phyloP scores from a whole-genome alignment of 2,329 filamentous ascomycete species.

The Phyllosticta paracitricarpa region DNA sequence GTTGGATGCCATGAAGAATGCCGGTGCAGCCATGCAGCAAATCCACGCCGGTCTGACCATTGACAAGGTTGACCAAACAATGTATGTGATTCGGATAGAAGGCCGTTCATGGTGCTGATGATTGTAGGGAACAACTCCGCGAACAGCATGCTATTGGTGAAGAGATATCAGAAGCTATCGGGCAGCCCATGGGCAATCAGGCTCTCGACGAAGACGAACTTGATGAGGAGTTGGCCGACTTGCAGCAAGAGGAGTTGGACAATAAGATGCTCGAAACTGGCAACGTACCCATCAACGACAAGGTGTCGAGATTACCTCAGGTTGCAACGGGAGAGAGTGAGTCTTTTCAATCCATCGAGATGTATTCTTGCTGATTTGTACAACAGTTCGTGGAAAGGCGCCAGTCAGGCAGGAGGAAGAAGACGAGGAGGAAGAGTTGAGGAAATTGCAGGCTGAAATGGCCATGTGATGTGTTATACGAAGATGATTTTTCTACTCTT shows the following conservation, averaged over 20 bases:
- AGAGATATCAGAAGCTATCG: slow-evolving; percentile 83
- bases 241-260: slow-evolving; percentile 90
- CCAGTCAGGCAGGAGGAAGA: slow-evolving; percentile 57
- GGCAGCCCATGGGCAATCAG: slow-evolving; percentile 55
- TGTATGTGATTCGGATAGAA: slow-evolving; percentile 50
- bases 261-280: slow-evolving; percentile 89
- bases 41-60: slow-evolving; percentile 88
- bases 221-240: slow-evolving; percentile 69
- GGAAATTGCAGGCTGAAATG: slow-evolving; percentile 93
- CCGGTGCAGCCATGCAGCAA: slow-evolving; percentile 79
- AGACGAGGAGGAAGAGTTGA: slow-evolving; percentile 90
- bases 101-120: background rate
- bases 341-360: slow-evolving; percentile 27
- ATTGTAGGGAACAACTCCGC: slow-evolving; percentile 68
- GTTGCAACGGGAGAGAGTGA: slow-evolving; percentile 67
- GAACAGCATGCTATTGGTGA: slow-evolving; percentile 90
- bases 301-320: slow-evolving; percentile 65
- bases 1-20: slow-evolving; percentile 81
- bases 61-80: slow-evolving; percentile 89
- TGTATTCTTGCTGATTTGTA: background rate
- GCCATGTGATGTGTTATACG: slow-evolving; percentile 55
- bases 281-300: slow-evolving; percentile 69
- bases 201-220: slow-evolving; percentile 77
- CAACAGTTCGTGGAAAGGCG: slow-evolving; percentile 36
- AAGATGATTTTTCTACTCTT: no score